Evolutionary conservation across 1,139 yeast genomes (phyloP), one percentile per base, ranked within the genome.

Genomic region (Saccharomyces hybrid): DNA sequence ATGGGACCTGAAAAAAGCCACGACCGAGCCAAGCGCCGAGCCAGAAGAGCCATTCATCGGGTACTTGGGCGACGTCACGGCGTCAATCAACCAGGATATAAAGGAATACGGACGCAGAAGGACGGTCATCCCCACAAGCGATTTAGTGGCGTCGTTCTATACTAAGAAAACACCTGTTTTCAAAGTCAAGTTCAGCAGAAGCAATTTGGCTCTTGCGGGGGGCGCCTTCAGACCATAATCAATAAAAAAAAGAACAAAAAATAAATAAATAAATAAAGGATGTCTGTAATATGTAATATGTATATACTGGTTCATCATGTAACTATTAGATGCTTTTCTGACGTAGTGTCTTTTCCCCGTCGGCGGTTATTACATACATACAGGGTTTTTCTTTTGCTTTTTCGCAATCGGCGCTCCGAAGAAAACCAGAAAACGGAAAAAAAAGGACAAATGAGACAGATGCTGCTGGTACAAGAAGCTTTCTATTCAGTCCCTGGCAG

Each of bases 141-240:
- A 93, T 70, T 96, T 93, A 65, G 81, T 93, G 83, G 90, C 96
- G 2, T 95, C 95, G 14, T 93, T 86, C 69, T 88, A 88, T 71
- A 91, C 99, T 1, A 93, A 90, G 72, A 86, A 86, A 72, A 89
- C 98, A 0, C 97, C 98, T 1, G 95, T 93, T 26, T 93, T 86
- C 73, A 89, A 88, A 65, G 96, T 95, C 32, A 90, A 86, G 65
- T 93, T 91, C 69, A 91, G 98, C 1, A 79, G 95, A 67, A 78
- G 97, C 59, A 95, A 95, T 70, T 74, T 95, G 61, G 91, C 96
- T 64, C 77, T 93, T 41, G 97, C 97, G 0, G 97, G 91, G 13
- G 98, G 99, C 50, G 95, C 95, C 3, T 88, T 85, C 62, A 69
- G 70, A 6, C 48, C 48, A 16, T 28, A 47, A 23, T 16, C 14